Percentiles rank a stretch among this genome's conserved stretches.
Conservation (phyloP, 2,329 filamentous ascomycete genomes). For the Botrytis galanthina region DNA sequence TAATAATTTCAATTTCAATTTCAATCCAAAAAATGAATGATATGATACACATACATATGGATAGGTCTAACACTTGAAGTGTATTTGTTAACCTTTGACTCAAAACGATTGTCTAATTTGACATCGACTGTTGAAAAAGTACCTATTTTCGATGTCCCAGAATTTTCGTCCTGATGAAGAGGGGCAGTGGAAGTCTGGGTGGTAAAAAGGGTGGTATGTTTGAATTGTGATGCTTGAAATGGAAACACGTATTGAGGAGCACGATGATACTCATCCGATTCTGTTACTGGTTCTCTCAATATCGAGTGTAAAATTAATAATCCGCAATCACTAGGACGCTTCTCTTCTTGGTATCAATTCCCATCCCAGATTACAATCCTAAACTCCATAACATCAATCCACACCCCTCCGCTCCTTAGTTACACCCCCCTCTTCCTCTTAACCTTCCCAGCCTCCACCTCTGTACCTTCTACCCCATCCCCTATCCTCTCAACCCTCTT, state of each 20-base stretch:
- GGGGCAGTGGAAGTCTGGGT: not conserved
- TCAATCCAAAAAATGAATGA: no score
- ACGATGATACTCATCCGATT: not conserved
- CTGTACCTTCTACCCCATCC: not conserved
- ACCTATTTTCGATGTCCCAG: not conserved
- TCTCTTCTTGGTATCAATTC: not conserved
- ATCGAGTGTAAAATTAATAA: not conserved
- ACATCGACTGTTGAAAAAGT: not conserved
- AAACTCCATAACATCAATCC: not conserved
- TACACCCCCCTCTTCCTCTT: not conserved
- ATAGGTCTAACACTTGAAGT: no score
- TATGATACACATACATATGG: no score
- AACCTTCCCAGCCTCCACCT: not conserved
- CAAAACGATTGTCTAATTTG: not conserved
- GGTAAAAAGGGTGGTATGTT: not conserved
- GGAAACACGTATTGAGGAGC: not conserved
- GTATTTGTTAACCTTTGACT: not conserved
- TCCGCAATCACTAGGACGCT: not conserved
- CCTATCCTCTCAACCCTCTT: conserved; percentile 35
- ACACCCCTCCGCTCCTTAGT: no score
- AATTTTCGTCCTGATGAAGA: not conserved
- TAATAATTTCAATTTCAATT: not conserved
- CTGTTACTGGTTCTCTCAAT: not conserved
- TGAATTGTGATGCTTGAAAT: not conserved
- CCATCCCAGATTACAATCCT: no score